These are phyloP conservation scores for Phytophthora colocasiae DNA, from an alignment of 352 stramenopile species.

Conservation along the genomic window DNA sequence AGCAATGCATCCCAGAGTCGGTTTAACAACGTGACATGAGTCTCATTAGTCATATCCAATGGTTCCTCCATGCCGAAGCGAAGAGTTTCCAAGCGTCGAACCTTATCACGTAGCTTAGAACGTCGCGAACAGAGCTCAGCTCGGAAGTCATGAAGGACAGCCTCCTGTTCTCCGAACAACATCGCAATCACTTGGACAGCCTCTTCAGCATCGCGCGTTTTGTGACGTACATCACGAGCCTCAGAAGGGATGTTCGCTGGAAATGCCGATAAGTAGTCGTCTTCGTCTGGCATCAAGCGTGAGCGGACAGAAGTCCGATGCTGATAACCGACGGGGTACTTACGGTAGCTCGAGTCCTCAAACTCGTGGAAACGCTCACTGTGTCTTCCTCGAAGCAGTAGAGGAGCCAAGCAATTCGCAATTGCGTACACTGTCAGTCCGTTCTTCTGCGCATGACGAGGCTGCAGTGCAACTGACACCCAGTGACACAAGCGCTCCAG, in stretches of 20 bases:
- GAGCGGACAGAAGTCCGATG: conserved; percentile 55
- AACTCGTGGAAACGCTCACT: conserved; percentile 66
- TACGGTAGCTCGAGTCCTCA: conserved; percentile 68
- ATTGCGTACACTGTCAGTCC: conserved; percentile 74
- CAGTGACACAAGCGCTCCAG: conserved; percentile 78
- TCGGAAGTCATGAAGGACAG: conserved; percentile 68
- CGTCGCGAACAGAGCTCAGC: conserved; percentile 58
- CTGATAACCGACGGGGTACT: conserved; percentile 80
- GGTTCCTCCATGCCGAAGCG: conserved; percentile 77
- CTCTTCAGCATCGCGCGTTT: conserved; percentile 71
- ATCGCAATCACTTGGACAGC: conserved; percentile 69
- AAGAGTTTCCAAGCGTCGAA: conserved; percentile 67
- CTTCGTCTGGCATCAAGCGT: conserved; percentile 58
- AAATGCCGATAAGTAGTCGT: conserved; percentile 46
- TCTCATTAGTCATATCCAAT: conserved; percentile 60
- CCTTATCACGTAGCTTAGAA: conserved; percentile 64
- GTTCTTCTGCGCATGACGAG: conserved; percentile 68
- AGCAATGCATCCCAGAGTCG: conserved; percentile 74
- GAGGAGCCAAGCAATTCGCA: conserved; percentile 66
- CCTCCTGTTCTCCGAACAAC: conserved; percentile 66
- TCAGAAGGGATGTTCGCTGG: conserved; percentile 46
- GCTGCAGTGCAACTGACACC: conserved; percentile 65
- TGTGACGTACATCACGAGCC: conserved; percentile 53
- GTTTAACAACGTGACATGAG: conserved; percentile 67
- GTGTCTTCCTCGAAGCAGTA: conserved; percentile 66